These are phyloP conservation scores for Phytopythium montanum DNA, from an alignment of 352 stramenopile genomes.

Conservation along the genomic window DNA sequence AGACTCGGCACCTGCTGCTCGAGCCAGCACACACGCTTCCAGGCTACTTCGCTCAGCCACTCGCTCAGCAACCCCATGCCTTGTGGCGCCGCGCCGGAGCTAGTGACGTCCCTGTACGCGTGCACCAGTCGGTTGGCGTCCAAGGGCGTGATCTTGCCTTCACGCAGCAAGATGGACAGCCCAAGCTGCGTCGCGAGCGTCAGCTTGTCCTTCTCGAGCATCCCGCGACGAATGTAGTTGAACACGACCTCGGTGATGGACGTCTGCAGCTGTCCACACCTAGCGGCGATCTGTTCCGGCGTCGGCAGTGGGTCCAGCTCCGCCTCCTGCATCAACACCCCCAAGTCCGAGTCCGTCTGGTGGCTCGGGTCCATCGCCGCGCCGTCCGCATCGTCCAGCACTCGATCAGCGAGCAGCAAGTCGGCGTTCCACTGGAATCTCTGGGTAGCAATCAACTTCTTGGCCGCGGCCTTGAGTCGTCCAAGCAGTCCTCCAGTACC, in stretches of 20 bases:
- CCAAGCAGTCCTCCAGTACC: conserved; percentile 32
- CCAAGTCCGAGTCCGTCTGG: conserved; percentile 50
- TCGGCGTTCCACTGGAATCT: conserved; percentile 88
- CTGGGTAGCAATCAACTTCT: conserved; percentile 81
- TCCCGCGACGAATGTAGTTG: conserved; percentile 92
- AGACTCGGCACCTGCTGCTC: conserved; percentile 85
- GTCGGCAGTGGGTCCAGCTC: conserved; percentile 63
- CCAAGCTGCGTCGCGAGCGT: conserved; percentile 90
- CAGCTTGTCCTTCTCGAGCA: conserved; percentile 94
- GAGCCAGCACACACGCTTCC: conserved; percentile 89
- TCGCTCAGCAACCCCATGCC: conserved; percentile 91
- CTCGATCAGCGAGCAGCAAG: conserved; percentile 67
- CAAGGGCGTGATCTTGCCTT: conserved; percentile 46
- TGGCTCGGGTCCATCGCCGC: neutral
- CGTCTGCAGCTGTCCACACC: conserved; percentile 51
- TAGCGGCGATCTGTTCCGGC: conserved; percentile 39
- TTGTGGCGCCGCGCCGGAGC: neutral
- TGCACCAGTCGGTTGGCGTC: conserved; percentile 82
- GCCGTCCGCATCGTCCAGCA: conserved; percentile 36
- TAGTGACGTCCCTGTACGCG: conserved; percentile 25
- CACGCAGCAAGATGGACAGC: conserved; percentile 87
- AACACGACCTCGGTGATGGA: conserved; percentile 90
- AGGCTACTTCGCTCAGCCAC: conserved; percentile 88
- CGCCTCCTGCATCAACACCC: conserved; percentile 54
- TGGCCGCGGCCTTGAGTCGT: conserved; percentile 76